These are phyloP conservation scores for Chaetoceros tenuissimus DNA, from an alignment of 108 stramenopile species.

Conservation along the genomic window DNA sequence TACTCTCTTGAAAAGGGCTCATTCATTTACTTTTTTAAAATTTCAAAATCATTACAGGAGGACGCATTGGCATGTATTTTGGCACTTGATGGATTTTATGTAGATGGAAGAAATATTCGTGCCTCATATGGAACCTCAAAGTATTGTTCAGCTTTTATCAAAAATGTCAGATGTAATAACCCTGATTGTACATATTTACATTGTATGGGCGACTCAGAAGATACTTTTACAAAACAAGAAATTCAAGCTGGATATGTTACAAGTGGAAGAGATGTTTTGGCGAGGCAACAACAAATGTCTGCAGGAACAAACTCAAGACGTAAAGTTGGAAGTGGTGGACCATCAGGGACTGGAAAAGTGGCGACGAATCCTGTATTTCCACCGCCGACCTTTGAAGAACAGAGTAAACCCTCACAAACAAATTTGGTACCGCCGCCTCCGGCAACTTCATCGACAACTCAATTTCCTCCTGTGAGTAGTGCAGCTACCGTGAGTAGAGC, in stretches of 20 bases:
- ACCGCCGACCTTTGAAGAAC: slow-evolving; percentile 77
- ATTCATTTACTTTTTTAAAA: slow-evolving; percentile 8
- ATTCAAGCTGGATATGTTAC: slow-evolving; percentile 91
- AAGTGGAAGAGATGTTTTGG: slow-evolving; percentile 76
- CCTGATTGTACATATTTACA: slow-evolving; percentile 98
- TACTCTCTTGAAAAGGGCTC: neutral
- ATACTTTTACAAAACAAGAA: slow-evolving; percentile 89
- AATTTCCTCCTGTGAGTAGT: slow-evolving; percentile 4
- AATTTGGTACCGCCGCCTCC: slow-evolving; percentile 38
- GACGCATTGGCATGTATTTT: slow-evolving; percentile 85
- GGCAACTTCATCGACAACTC: slow-evolving; percentile 16
- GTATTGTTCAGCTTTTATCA: slow-evolving; percentile 97
- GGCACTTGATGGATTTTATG: slow-evolving; percentile 81
- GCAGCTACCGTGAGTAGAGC: neutral
- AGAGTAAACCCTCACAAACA: slow-evolving; percentile 19
- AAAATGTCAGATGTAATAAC: slow-evolving; percentile 93
- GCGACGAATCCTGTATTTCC: slow-evolving; percentile 67
- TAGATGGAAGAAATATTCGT: slow-evolving; percentile 87
- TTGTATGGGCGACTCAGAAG: slow-evolving; percentile 92
- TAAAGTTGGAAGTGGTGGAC: slow-evolving; percentile 75
- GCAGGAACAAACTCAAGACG: slow-evolving; percentile 28
- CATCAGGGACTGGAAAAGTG: slow-evolving; percentile 70
- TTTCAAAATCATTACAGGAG: slow-evolving; percentile 39
- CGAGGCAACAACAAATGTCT: slow-evolving; percentile 75
- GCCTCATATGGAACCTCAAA: slow-evolving; percentile 98